Base-by-base conservation (phyloP, 2,329 filamentous ascomycete species). In the Acarospora socialis region DNA sequence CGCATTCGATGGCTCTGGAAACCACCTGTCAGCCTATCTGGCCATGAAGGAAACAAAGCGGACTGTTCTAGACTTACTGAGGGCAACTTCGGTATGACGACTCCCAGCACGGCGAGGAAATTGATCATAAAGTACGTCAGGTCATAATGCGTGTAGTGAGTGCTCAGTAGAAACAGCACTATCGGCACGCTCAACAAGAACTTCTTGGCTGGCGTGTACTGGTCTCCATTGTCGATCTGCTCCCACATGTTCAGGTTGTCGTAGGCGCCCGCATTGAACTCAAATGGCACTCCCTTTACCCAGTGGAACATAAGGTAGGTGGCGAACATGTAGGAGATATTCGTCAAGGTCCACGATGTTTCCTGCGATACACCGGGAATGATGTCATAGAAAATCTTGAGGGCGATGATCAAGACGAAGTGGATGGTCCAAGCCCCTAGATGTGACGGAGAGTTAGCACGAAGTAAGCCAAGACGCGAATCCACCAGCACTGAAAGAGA, bases 181-280 rank as follows among this genome's bases (percentile, higher is more conserved):
- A 98, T 92, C 22, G 90, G 90, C 20, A 95, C 87, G 49, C 79
- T 83, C 47, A 95, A 75, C 37, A 98, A 67, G 52, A 98, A 98
- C 60, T 98, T 98, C 68, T 98, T 98, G 44, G 90, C 82, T 3
- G 90, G 90, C 1, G 90, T 98, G 63, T 95, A 98, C 57, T 98
- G 90, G 47, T 90, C 90, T 28, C 90, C 90, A 50, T 95, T 92
- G 65, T 98, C 90, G 56, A 98, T 98, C 63, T 98, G 90, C 65
- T 98, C 90, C 90, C 90, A 98, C 90, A 98, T 95, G 64, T 95
- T 98, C 52, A 98, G 70, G 58, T 98, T 95, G 67, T 98, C 90
- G 59, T 95, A 98, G 46, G 90, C 90, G 37, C 90, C 90, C 35
- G 82, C 79, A 54, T 98, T 98, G 70, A 98, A 98, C 58, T 98